These are phyloP conservation scores for Handroanthus guayacan DNA, from an alignment of 257 asterid species.

Conservation along the genomic window DNA sequence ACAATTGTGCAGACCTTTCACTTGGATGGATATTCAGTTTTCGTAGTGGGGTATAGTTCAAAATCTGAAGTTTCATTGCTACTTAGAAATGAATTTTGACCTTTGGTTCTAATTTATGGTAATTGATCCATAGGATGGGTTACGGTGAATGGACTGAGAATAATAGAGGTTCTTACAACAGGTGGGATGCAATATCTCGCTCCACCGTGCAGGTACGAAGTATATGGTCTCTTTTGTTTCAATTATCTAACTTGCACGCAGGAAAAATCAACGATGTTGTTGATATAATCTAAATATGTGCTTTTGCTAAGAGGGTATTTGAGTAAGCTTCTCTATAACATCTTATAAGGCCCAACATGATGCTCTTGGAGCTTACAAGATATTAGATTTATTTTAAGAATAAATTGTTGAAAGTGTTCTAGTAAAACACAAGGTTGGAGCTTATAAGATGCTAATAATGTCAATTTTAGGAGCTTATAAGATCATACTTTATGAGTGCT, in stretches of 20 bases:
- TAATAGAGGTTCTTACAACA: conserved; percentile 78
- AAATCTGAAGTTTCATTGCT: neutral
- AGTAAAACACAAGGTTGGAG: too few species aligned
- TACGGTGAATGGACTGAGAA: conserved; percentile 90
- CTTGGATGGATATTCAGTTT: conserved; percentile 91
- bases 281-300: too few species aligned
- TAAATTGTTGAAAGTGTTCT: too few species aligned
- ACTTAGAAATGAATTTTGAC: neutral
- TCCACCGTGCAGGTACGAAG: conserved; percentile 83
- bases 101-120: neutral
- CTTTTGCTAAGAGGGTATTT: neutral
- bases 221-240: neutral
- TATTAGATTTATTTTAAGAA: too few species aligned
- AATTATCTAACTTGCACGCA: neutral
- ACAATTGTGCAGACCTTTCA: conserved; percentile 80
- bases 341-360: too few species aligned
- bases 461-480: too few species aligned
- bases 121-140: conserved; percentile 69
- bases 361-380: too few species aligned
- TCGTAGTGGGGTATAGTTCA: conserved; percentile 81
- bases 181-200: conserved; percentile 96
- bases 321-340: too few species aligned
- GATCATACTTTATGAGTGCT: too few species aligned
- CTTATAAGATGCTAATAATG: too few species aligned
- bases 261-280: too few species aligned